Evolutionary conservation across 805 yeast species (phyloP).

Genomic region (Lachancea sp.): DNA sequence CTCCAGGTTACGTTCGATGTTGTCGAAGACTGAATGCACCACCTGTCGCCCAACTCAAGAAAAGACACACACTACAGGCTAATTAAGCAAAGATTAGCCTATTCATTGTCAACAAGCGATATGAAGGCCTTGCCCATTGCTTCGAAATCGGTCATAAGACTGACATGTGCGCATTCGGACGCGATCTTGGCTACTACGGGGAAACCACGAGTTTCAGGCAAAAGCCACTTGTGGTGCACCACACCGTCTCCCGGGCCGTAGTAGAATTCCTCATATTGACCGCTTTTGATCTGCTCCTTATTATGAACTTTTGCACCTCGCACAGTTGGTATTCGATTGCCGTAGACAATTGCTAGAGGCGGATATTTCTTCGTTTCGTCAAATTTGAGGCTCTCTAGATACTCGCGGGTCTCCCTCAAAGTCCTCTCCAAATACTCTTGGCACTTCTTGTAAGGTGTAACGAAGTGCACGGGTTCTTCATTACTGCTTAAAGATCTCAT

Average conservation of each 20-base stretch:
- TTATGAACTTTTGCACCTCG: constrained; percentile 68
- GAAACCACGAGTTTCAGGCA: constrained; percentile 74
- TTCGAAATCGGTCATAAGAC: constrained; percentile 65
- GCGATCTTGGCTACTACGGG: constrained; percentile 63
- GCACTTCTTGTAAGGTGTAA: constrained; percentile 44
- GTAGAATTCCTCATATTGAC: constrained; percentile 67
- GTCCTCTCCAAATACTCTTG: constrained; percentile 59
- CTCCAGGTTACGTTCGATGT: constrained; percentile 58
- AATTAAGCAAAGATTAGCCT: constrained; percentile 4
- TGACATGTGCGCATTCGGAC: constrained; percentile 69
- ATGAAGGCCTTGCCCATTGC: constrained; percentile 66
- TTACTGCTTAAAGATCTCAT: constrained; percentile 10
- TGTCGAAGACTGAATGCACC: constrained; percentile 17
- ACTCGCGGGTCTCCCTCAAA: constrained; percentile 52
- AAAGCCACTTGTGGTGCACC: constrained; percentile 70
- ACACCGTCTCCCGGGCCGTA: constrained; percentile 96
- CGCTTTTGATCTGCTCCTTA: constrained; percentile 55
- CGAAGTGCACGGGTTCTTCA: constrained; percentile 14
- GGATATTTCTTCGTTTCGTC: constrained; percentile 57
- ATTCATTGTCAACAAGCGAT: constrained; percentile 57
- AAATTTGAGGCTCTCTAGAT: constrained; percentile 48
- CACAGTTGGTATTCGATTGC: constrained; percentile 77
- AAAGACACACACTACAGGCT: too few species aligned
- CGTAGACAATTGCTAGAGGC: constrained; percentile 77
- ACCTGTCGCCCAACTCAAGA: too few species aligned